phyloP scores from a whole-genome alignment of 2,329 filamentous ascomycete species.

The Clarireedia monteithiana region DNA sequence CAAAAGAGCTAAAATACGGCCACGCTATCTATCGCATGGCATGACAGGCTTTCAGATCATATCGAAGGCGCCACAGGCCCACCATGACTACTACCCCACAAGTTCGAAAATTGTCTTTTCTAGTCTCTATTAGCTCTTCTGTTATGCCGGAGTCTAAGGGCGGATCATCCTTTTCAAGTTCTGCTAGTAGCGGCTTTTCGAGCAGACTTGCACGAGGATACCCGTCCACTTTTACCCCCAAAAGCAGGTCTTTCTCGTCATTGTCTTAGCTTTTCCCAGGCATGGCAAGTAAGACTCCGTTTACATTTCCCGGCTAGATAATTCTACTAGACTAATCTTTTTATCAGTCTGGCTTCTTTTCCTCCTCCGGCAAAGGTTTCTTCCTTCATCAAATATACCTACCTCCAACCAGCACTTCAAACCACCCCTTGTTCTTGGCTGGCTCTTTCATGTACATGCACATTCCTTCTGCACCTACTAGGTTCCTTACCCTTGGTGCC shows the following conservation, averaged over 20 bases:
- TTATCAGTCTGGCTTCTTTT: neutral
- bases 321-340: neutral
- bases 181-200: neutral
- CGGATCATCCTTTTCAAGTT: neutral
- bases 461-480: constrained; percentile 21
- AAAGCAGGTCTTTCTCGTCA: neutral
- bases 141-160: constrained; percentile 1
- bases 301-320: neutral
- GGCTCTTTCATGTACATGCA: constrained; percentile 12
- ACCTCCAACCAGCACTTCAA: constrained; percentile 13
- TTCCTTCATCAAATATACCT: constrained; percentile 11
- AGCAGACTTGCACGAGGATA: neutral
- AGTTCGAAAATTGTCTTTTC: constrained; percentile 9
- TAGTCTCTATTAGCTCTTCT: neutral
- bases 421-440: constrained; percentile 17
- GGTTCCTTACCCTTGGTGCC: constrained; percentile 18
- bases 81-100: constrained; percentile 20
- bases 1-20: neutral
- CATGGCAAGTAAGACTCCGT: neutral
- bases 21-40: neutral
- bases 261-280: neutral
- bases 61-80: neutral
- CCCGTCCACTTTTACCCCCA: neutral
- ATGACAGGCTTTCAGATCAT: constrained; percentile 4
- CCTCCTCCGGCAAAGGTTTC: neutral